A percentile compares a stretch with the other conserved stretches of the same genome.
These are phyloP conservation scores for Aspergillus fischeri DNA, from an alignment of 2,329 filamentous ascomycete genomes.

Conservation along the genomic window DNA sequence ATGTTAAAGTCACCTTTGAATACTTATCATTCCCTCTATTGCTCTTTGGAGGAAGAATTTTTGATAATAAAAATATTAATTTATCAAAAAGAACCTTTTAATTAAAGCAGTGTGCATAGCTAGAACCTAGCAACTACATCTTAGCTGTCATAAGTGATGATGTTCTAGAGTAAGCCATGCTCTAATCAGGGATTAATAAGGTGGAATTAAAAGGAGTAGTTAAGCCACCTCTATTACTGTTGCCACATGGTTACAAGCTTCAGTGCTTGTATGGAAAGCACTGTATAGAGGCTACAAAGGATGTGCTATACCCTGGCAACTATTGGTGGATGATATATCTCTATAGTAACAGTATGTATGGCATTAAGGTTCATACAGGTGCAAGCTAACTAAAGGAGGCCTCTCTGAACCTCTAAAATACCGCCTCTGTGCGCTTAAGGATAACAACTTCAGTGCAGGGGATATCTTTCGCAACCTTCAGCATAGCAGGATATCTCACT, in stretches of 20 bases:
- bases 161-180: not conserved
- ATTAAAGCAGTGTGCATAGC: not conserved
- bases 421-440: not conserved
- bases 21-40: not conserved
- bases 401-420: not conserved
- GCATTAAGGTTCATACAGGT: not conserved
- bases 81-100: not conserved
- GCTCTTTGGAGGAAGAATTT: not conserved
- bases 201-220: not conserved
- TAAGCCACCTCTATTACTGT: not conserved
- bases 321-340: not conserved
- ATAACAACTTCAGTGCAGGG: not conserved
- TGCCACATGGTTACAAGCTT: not conserved
- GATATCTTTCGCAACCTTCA: slow-evolving; percentile 5
- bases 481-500: not conserved
- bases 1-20: not conserved
- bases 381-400: not conserved
- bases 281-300: not conserved
- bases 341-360: not conserved
- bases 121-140: slow-evolving; percentile 1
- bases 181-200: not conserved
- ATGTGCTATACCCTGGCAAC: not conserved
- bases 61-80: not conserved
- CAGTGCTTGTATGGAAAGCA: slow-evolving; percentile 2
- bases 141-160: not conserved